Evolutionary conservation across 192 early-diverging fungal genomes (phyloP).

Genomic region (Pilaira anomala): DNA sequence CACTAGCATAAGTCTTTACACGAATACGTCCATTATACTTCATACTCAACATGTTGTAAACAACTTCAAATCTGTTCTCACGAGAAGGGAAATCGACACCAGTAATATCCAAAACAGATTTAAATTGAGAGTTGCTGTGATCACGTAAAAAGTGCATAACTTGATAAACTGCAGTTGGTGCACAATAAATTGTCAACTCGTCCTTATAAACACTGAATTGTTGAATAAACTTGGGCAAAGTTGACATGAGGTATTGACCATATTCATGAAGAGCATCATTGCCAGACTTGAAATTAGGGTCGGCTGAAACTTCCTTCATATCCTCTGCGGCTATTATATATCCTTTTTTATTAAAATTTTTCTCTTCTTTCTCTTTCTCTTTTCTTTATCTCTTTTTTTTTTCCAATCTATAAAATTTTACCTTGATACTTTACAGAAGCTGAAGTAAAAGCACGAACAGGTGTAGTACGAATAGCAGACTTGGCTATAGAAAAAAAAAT

Average conservation of each 20-base stretch:
- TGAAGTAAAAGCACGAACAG: slow-evolving; percentile 19
- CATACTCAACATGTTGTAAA: slow-evolving; percentile 87
- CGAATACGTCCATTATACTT: slow-evolving; percentile 91
- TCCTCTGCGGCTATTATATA: background rate
- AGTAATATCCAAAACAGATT: slow-evolving; percentile 85
- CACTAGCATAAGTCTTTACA: slow-evolving; percentile 95
- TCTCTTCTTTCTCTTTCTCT: background rate
- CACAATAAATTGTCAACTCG: slow-evolving; percentile 92
- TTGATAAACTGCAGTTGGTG: slow-evolving; percentile 72
- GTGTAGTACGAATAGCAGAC: slow-evolving; percentile 14
- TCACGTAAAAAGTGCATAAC: slow-evolving; percentile 90
- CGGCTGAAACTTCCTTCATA: slow-evolving; percentile 21
- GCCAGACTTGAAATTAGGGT: slow-evolving; percentile 36
- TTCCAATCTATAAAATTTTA: background rate
- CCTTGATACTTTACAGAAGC: slow-evolving; percentile 19
- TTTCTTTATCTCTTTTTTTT: background rate
- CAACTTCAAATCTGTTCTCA: slow-evolving; percentile 93
- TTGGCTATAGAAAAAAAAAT: slow-evolving; percentile 14
- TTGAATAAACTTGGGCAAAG: slow-evolving; percentile 94
- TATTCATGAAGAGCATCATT: slow-evolving; percentile 71
- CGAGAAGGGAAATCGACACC: slow-evolving; percentile 91
- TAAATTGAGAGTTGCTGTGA: slow-evolving; percentile 89
- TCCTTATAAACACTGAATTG: slow-evolving; percentile 98
- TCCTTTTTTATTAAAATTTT: background rate
- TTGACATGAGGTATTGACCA: slow-evolving; percentile 80